A percentile compares a stretch with the other conserved stretches of the same genome.
phyloP scores from a whole-genome alignment of 2,329 filamentous ascomycete genomes.

The Stagonosporopsis vannaccii region DNA sequence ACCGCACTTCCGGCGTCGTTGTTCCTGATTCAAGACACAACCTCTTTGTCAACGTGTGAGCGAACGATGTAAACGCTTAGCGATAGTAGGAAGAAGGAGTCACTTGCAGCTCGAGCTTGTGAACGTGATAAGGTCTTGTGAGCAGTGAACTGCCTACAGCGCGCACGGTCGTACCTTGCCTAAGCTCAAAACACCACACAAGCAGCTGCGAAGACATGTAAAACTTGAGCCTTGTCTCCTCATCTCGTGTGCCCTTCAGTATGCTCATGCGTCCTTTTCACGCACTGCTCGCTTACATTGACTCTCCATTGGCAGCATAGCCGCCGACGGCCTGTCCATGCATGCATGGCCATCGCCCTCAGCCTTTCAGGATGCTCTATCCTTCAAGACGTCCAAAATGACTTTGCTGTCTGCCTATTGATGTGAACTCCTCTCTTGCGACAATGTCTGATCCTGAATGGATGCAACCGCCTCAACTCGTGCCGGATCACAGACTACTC shows the following conservation, averaged over 20 bases:
- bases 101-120: background rate
- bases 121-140: background rate
- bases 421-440: background rate
- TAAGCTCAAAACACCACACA: background rate
- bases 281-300: background rate
- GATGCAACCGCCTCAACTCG: constrained; percentile 4
- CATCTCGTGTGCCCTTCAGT: background rate
- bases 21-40: background rate
- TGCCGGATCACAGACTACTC: background rate
- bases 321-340: background rate
- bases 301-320: constrained; percentile 1
- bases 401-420: background rate
- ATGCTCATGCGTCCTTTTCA: background rate
- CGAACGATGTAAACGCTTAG: background rate
- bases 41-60: background rate
- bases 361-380: background rate
- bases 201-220: background rate
- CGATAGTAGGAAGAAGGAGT: background rate
- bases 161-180: background rate
- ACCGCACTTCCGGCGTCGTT: constrained; percentile 17
- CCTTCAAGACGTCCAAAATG: background rate
- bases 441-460: background rate
- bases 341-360: background rate
- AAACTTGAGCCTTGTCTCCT: background rate
- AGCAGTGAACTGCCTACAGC: background rate